Evolutionary conservation across 768 basidiomycete species (phyloP), one percentile per base, ranked within the genome.

Genomic region (Russula compacta): DNA sequence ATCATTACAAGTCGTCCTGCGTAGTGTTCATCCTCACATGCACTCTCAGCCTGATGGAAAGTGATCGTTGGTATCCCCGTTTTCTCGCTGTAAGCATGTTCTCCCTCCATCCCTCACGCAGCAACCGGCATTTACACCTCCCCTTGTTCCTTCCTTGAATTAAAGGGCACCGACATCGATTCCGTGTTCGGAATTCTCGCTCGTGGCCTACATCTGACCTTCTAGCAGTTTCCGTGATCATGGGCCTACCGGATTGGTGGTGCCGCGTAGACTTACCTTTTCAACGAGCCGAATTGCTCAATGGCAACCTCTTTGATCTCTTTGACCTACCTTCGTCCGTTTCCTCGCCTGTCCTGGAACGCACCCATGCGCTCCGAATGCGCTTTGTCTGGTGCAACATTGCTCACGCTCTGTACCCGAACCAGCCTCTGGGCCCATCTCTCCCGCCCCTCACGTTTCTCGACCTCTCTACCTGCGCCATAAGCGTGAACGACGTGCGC

Each of bases 391-490:
- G 78, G 0, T 81, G 89, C n/a, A 77, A 78, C 8, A 71, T 87
- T 24, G 77, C 77, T 0, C 73, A 76, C 5, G 75, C 80, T 17
- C 65, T 82, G 58, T 66, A 64, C 63, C 39, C 60, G 48, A 15
- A 60, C 61, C 35, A 58, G 65, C 17, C 64, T 79, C 4, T 29
- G 1, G 24, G 24, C 24, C 24, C 24, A 29, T 29, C 24, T 29
- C 79, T 79, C 61, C 84, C 79, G 1, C 69, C 66, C 49, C 70
- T 92, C 33, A 73, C 76, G 40, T 79, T 83, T 38, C 79, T 95
- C 35, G 93, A 98, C 69, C 71, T 95, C 12, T 88, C 89, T 0
- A 89, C 89, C 0, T 86, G 83, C 64, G 74, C 74, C 48, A 70
- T 94, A 24, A 71, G 76, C 39, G 78, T 80, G 55, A 58, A 69